phyloP scores from a whole-genome alignment of 495 filamentous ascomycete genomes.

The Elaphomyces granulatus region DNA sequence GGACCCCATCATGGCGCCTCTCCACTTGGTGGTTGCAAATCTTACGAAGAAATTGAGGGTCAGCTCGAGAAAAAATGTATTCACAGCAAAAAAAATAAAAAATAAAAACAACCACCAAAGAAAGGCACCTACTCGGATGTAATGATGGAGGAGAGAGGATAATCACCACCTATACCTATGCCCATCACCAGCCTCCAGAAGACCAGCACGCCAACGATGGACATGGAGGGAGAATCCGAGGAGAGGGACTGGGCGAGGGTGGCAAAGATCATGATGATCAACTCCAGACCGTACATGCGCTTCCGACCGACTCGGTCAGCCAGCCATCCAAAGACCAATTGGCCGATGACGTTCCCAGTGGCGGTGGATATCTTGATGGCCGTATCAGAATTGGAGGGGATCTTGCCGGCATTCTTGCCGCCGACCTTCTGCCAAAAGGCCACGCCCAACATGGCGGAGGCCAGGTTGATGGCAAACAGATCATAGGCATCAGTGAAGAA shows the following conservation, averaged over 20 bases:
- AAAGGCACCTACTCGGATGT: conserved; percentile 51
- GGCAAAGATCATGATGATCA: conserved; percentile 77
- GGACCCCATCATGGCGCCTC: conserved; percentile 78
- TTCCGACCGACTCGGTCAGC: conserved; percentile 70
- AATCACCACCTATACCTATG: conserved; percentile 75
- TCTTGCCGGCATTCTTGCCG: conserved; percentile 33
- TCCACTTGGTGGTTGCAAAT: conserved; percentile 72
- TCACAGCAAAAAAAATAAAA: too few relatives aligned
- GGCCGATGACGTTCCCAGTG: conserved; percentile 72
- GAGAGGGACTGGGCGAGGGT: conserved; percentile 64
- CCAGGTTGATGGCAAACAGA: conserved; percentile 67
- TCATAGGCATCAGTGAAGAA: conserved; percentile 76
- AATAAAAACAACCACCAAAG: too few relatives aligned
- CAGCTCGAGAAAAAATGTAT: too few relatives aligned
- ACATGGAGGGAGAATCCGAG: conserved; percentile 50
- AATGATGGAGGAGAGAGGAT: conserved; percentile 73
- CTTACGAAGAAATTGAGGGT: too few relatives aligned
- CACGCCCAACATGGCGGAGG: conserved; percentile 56
- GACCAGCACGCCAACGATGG: conserved; percentile 61
- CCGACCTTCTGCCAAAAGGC: conserved; percentile 39
- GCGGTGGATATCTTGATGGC: conserved; percentile 86
- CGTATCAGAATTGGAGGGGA: conserved; percentile 53
- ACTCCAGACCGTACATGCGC: conserved; percentile 76
- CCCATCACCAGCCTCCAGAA: conserved; percentile 88
- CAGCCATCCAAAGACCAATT: conserved; percentile 66